A percentile compares a stretch with the other conserved stretches of the same genome.
Evolutionary conservation across 495 filamentous ascomycete species (phyloP).

Genomic region (Xylaria telfairii): DNA sequence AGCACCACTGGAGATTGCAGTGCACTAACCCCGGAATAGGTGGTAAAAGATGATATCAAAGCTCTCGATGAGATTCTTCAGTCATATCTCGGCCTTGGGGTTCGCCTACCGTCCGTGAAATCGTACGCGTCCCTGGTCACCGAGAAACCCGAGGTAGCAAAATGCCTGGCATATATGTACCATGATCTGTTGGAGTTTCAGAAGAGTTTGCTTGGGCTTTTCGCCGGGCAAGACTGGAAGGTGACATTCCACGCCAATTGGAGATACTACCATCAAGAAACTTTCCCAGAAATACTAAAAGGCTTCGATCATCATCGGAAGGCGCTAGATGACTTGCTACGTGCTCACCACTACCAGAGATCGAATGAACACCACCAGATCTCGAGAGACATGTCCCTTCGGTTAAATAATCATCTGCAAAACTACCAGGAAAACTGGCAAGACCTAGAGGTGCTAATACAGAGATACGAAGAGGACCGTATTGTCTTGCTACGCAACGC

Average conservation of each 20-base stretch:
- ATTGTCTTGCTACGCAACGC: constrained; percentile 7
- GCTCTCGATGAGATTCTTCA: constrained; percentile 50
- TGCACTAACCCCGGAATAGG: constrained; percentile 31
- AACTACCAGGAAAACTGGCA: constrained; percentile 19
- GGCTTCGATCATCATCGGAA: constrained; percentile 46
- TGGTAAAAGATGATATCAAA: constrained; percentile 38
- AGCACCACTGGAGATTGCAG: not conserved
- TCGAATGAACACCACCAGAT: constrained; percentile 12
- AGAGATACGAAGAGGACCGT: constrained; percentile 31
- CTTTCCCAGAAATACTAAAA: constrained; percentile 42
- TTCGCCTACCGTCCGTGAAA: constrained; percentile 44
- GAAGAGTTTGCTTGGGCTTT: constrained; percentile 42
- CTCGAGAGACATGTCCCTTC: constrained; percentile 1
- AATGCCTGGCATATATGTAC: constrained; percentile 47
- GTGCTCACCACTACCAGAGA: constrained; percentile 21
- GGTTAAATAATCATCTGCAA: constrained; percentile 22
- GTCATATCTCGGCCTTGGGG: constrained; percentile 50
- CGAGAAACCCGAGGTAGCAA: constrained; percentile 35
- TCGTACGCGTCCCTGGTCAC: constrained; percentile 43
- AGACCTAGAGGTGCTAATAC: constrained; percentile 27
- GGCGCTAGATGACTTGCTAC: constrained; percentile 44
- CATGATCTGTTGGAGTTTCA: constrained; percentile 56
- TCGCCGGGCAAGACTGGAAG: constrained; percentile 39
- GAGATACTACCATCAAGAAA: constrained; percentile 44
- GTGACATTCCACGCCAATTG: constrained; percentile 45